phyloP scores from a whole-genome alignment of 164 flowering plant species.

The Buxus sempervirens region DNA sequence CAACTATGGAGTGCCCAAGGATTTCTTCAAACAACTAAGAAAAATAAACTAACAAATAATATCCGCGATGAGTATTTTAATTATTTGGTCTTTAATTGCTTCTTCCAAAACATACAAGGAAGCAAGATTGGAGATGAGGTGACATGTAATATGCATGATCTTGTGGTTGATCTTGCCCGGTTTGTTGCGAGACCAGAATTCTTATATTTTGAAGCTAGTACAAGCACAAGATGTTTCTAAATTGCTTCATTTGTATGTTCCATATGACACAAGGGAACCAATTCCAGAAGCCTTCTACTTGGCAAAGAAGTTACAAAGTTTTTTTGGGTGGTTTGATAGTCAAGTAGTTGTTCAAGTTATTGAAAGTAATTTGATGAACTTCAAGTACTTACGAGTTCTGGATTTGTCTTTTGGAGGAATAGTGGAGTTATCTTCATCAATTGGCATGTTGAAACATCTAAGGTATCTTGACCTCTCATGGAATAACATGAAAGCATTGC shows the following conservation, averaged over 20 bases:
- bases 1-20: neutral
- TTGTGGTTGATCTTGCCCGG: no score
- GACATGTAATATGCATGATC: constrained; percentile 12
- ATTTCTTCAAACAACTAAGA: neutral
- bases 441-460: constrained; percentile 1
- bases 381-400: neutral
- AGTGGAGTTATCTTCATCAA: neutral
- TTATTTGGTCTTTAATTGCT: neutral
- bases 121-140: neutral
- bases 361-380: neutral
- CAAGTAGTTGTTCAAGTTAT: neutral
- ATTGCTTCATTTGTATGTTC: neutral
- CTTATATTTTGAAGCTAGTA: neutral
- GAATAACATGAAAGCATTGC: neutral
- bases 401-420: neutral
- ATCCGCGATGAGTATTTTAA: neutral
- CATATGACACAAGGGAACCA: neutral
- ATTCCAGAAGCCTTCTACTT: neutral
- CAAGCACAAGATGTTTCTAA: neutral
- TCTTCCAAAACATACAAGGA: neutral
- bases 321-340: neutral
- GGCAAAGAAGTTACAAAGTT: neutral
- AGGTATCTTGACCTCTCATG: constrained; percentile 7
- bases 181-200: neutral
- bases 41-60: neutral